These are phyloP conservation scores for Puccinia hordei DNA, from an alignment of 1,284 basidiomycete species.

Conservation along the genomic window DNA sequence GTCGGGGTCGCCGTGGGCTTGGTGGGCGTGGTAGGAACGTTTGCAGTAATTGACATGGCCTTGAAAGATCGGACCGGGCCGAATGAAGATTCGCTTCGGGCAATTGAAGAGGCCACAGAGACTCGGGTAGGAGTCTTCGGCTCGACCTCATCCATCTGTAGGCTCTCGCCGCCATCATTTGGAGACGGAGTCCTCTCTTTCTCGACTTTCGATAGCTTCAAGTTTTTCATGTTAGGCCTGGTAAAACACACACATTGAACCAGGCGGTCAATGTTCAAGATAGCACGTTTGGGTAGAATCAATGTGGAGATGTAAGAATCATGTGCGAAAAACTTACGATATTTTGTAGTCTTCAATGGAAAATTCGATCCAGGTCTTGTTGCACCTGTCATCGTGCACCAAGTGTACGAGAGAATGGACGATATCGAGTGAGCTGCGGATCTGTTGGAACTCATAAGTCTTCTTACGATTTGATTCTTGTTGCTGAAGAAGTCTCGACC, in stretches of 20 bases:
- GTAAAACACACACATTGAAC: not conserved
- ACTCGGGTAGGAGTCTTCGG: not conserved
- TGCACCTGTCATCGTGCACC: constrained; percentile 2
- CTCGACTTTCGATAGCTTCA: not conserved
- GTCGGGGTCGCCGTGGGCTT: constrained; percentile 1
- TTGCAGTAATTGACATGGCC: not conserved
- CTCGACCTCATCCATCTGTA: constrained; percentile 16
- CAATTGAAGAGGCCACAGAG: not conserved
- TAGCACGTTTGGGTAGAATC: not conserved
- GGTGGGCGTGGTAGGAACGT: constrained; percentile 16
- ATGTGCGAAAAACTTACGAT: not conserved
- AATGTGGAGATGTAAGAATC: too few relatives aligned
- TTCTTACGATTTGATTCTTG: constrained; percentile 16
- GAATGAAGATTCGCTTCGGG: not conserved
- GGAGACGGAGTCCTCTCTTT: not conserved
- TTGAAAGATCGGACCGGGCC: not conserved
- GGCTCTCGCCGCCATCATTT: too few relatives aligned
- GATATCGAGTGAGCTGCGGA: not conserved
- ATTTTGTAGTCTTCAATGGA: not conserved
- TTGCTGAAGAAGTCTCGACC: constrained; percentile 15
- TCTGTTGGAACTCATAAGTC: constrained; percentile 5
- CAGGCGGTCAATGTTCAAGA: not conserved
- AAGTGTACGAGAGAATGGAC: constrained; percentile 15
- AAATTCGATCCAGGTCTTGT: constrained; percentile 9
- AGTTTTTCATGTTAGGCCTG: constrained; percentile 4